phyloP scores from a whole-genome alignment of 73 alveolate species.

The Paramecium tetraurelia region DNA sequence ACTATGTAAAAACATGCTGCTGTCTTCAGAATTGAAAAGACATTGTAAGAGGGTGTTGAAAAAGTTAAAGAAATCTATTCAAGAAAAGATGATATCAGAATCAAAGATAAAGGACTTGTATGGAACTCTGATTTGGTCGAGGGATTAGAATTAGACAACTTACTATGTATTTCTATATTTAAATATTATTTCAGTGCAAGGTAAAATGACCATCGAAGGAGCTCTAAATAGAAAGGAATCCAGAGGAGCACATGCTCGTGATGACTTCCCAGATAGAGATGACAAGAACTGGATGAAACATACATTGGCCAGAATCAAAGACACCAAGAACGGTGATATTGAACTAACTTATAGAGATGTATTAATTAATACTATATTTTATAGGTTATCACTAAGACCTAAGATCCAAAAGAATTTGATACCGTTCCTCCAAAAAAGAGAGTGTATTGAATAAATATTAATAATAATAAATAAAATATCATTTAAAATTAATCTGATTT shows the following conservation, averaged over 20 bases:
- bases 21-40: constrained; percentile 79
- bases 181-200: neutral
- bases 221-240: constrained; percentile 84
- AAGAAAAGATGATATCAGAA: constrained; percentile 68
- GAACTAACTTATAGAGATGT: constrained; percentile 73
- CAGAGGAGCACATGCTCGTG: constrained; percentile 90
- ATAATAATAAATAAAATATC: neutral
- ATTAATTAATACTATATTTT: neutral
- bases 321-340: constrained; percentile 54
- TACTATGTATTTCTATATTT: constrained; percentile 46
- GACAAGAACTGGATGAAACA: constrained; percentile 88
- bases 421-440: constrained; percentile 84
- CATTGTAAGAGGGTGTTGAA: constrained; percentile 74
- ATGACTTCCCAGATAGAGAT: constrained; percentile 83
- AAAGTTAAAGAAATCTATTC: constrained; percentile 70
- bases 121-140: constrained; percentile 83
- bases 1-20: constrained; percentile 90
- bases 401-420: constrained; percentile 72
- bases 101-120: constrained; percentile 83
- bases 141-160: constrained; percentile 78
- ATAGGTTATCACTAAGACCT: constrained; percentile 56
- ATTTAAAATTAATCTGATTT: neutral
- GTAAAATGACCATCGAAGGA: constrained; percentile 71
- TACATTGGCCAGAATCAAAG: constrained; percentile 65
- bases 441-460: constrained; percentile 63